phyloP scores from a whole-genome alignment of 2,329 filamentous ascomycete genomes.

The Talaromyces sp. region DNA sequence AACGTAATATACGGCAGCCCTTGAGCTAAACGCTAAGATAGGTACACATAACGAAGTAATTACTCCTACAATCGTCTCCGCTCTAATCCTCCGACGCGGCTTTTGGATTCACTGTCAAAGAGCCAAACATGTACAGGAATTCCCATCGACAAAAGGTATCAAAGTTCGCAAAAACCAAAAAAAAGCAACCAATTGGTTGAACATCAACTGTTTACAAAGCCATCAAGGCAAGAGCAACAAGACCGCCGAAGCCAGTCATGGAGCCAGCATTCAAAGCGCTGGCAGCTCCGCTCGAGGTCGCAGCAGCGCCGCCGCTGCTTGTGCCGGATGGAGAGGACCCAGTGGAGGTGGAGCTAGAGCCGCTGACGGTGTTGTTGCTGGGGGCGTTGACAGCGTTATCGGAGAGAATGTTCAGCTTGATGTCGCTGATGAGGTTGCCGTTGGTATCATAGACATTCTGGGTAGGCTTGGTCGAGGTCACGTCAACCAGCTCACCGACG shows the following conservation, averaged over 20 bases:
- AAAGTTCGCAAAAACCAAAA: not conserved
- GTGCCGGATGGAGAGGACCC: not conserved
- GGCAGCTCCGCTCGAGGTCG: conserved; percentile 12
- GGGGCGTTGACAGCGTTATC: conserved; percentile 53
- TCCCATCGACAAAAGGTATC: not conserved
- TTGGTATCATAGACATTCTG: conserved; percentile 52
- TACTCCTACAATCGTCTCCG: not conserved
- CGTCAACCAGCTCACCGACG: conserved; percentile 55
- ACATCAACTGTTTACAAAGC: conserved; percentile 1
- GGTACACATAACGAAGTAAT: not conserved
- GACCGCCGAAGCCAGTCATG: not conserved
- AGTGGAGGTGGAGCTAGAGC: conserved; percentile 14
- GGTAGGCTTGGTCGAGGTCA: conserved; percentile 52
- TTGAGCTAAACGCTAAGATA: not conserved
- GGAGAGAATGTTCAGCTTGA: conserved; percentile 52
- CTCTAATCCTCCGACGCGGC: not conserved
- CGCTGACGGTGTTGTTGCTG: conserved; percentile 30
- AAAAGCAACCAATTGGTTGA: not conserved
- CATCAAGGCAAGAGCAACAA: conserved; percentile 8
- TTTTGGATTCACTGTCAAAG: not conserved
- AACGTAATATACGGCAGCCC: not conserved
- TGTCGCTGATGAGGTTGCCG: conserved; percentile 55
- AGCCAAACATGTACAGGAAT: not conserved
- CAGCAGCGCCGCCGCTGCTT: conserved; percentile 17
- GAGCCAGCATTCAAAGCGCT: conserved; percentile 7